Conservation (phyloP, 139 green algal species). For the Desmodesmus armatus region DNA sequence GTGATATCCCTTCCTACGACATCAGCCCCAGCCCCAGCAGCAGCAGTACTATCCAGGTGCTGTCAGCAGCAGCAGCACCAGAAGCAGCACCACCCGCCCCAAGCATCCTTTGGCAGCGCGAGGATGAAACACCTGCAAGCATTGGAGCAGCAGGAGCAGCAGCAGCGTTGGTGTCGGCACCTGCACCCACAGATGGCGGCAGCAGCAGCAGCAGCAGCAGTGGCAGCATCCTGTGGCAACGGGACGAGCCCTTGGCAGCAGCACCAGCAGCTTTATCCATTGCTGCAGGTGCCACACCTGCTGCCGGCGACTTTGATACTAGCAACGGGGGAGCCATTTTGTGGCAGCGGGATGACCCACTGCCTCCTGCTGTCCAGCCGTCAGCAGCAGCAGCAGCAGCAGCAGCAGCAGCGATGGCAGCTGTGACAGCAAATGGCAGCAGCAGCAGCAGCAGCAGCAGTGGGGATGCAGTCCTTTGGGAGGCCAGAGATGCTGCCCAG, state of each 20-base stretch:
- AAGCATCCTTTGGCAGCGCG: too few relatives aligned
- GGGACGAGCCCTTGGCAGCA: too few relatives aligned
- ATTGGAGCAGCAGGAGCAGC: neutral
- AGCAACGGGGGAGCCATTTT: neutral
- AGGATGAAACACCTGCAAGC: neutral
- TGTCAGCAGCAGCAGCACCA: neutral
- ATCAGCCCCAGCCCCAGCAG: neutral
- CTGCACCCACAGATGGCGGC: neutral
- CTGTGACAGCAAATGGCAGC: neutral
- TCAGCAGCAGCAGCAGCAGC: neutral
- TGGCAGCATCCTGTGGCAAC: too few relatives aligned
- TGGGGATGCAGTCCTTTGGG: neutral
- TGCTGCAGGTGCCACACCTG: too few relatives aligned
- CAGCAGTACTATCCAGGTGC: neutral
- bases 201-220: constrained; percentile 12
- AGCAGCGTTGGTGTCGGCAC: too few relatives aligned
- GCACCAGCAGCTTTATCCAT: too few relatives aligned
- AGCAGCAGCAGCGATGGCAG: neutral
- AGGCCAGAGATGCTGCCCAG: neutral
- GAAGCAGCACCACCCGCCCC: neutral
- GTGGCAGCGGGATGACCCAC: neutral
- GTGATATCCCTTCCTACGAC: neutral
- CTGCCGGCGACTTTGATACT: too few relatives aligned
- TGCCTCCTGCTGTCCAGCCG: too few relatives aligned
- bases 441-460: too few relatives aligned